Evolutionary conservation across 371 early-diverging fungal genomes (phyloP), one percentile per base, ranked within the genome.

Genomic region (Syncephalastrum monosporum): DNA sequence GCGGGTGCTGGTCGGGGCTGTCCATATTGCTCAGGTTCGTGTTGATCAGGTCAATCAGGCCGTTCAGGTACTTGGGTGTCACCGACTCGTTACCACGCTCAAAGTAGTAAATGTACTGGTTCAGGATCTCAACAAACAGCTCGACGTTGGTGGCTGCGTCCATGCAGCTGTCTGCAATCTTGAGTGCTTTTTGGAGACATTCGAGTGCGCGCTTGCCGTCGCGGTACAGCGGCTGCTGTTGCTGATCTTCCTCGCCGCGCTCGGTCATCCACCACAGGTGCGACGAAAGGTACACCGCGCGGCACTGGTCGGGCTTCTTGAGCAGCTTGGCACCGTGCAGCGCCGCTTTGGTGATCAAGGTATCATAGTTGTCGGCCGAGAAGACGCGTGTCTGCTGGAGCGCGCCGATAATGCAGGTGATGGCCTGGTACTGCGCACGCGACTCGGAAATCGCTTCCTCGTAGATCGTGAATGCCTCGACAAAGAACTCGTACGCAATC

Each of bases 81-180:
- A 95, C 65, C 75, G 71, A 63, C 44, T 89, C 89, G 64, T 92
- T 91, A 59, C 87, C 80, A 59, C 82, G 82, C 74, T 92, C 94
- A 77, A 88, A 98, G 69, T 87, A 94, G 71, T 91, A 93, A 42
- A 96, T 76, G 60, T 91, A 94, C 61, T 87, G 84, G 68, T 96
- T 93, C 60, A 97, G 71, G 54, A 96, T 88, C 67, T 97, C 97
- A 5, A 96, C 90, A 75, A 96, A 91, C 43, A 97, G 76, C 69
- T 91, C 88, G 19, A 92, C 88, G 43, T 90, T 91, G 15, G 92
- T 84, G 23, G 83, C 81, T 23, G 85, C 77, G 63, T 97, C 96
- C 84, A 96, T 85, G 57, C 93, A 91, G n/a, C 88, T 85, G 67
- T 94, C 95, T 5, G 98, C 97, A 58, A 95, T 86, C 69, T 93